These are phyloP conservation scores for Tricholoma sp. DNA, from an alignment of 768 basidiomycete genomes.

Conservation along the genomic window DNA sequence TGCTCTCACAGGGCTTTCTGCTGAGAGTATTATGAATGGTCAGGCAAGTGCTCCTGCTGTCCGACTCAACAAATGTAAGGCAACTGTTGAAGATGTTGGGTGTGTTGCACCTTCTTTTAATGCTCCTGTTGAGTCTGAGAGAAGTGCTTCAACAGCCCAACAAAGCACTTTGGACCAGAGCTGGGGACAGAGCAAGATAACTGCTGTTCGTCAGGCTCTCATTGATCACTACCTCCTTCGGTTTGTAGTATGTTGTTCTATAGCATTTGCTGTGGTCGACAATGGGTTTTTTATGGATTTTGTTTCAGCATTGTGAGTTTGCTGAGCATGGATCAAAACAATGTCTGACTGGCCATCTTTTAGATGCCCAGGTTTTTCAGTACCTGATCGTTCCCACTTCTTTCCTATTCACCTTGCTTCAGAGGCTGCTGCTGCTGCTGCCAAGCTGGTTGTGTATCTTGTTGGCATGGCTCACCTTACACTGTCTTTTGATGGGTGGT, in stretches of 20 bases:
- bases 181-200: background rate
- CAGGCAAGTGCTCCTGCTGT: too few relatives aligned
- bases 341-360: too few relatives aligned
- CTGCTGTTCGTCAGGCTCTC: background rate
- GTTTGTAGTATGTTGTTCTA: background rate
- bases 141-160: too few relatives aligned
- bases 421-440: background rate
- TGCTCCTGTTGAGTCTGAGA: too few relatives aligned
- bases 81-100: too few relatives aligned
- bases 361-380: background rate
- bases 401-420: background rate
- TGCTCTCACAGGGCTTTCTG: too few relatives aligned
- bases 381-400: background rate
- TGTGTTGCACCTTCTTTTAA: too few relatives aligned
- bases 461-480: background rate
- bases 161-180: too few relatives aligned
- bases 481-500: background rate
- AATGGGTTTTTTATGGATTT: background rate
- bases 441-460: background rate
- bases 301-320: background rate
- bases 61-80: too few relatives aligned
- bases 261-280: background rate
- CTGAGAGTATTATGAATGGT: too few relatives aligned
- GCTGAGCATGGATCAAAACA: background rate
- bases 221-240: background rate